Evolutionary conservation across 805 yeast species (phyloP).

Genomic region (Spencermartinsiella europaea): DNA sequence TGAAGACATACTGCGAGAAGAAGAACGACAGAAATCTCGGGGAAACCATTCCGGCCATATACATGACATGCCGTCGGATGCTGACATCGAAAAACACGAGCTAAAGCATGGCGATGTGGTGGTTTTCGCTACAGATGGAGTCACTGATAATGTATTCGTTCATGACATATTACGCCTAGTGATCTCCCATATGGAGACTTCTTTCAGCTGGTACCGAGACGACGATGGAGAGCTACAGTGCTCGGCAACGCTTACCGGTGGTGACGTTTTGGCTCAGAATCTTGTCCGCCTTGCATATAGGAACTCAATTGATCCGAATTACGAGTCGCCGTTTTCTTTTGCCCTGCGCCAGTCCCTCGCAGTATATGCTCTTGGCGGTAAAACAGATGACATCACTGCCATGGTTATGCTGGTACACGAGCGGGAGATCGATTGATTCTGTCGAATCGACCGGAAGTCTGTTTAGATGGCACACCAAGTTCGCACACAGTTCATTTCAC

Average conservation of each 20-base stretch:
- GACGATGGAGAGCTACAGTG: constrained; percentile 21
- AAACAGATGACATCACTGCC: constrained; percentile 90
- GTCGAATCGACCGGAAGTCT: neutral
- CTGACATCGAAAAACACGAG: constrained; percentile 63
- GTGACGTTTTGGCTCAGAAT: constrained; percentile 42
- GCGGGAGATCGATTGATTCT: neutral
- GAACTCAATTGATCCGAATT: constrained; percentile 65
- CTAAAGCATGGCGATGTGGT: constrained; percentile 69
- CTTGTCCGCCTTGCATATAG: constrained; percentile 64
- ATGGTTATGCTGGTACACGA: constrained; percentile 58
- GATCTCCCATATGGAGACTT: constrained; percentile 44
- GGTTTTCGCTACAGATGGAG: constrained; percentile 89
- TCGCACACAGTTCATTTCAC: neutral
- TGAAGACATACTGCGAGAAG: constrained; percentile 37
- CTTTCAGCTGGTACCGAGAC: constrained; percentile 30
- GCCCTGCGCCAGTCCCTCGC: constrained; percentile 62
- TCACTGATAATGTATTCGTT: constrained; percentile 74
- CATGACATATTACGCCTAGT: constrained; percentile 68
- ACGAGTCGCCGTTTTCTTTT: constrained; percentile 83
- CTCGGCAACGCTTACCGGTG: constrained; percentile 27
- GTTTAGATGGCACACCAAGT: neutral
- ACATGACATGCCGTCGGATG: constrained; percentile 61
- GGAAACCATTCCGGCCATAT: neutral
- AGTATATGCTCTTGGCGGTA: constrained; percentile 78
- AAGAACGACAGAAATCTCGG: constrained; percentile 28